These are phyloP conservation scores for Russula ochroleuca DNA, from an alignment of 768 basidiomycete species.

Conservation along the genomic window DNA sequence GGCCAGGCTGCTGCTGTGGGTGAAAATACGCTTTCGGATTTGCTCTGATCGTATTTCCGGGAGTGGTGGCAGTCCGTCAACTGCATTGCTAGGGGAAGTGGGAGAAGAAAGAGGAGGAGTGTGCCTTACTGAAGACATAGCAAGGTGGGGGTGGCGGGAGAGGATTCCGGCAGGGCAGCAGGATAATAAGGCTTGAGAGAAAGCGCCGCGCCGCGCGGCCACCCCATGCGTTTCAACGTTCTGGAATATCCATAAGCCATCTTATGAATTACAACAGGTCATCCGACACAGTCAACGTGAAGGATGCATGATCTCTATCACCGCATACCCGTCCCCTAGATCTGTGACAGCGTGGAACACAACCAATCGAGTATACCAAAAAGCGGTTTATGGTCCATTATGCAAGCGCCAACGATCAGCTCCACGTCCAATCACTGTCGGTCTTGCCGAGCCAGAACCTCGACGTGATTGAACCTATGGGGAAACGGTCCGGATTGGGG, in stretches of 20 bases:
- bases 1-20: background rate
- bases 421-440: background rate
- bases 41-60: background rate
- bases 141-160: background rate
- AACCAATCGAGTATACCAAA: background rate
- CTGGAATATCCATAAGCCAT: constrained; percentile 1
- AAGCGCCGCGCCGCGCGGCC: background rate
- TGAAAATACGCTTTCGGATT: constrained; percentile 1
- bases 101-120: background rate
- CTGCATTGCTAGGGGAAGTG: no score
- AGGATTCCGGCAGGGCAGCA: background rate
- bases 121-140: background rate
- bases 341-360: background rate
- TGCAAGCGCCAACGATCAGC: background rate
- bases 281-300: background rate
- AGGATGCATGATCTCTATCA: background rate
- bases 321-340: background rate
- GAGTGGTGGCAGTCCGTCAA: background rate
- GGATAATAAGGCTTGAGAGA: background rate
- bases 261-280: background rate
- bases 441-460: background rate
- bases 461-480: background rate
- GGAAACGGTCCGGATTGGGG: background rate
- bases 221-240: constrained; percentile 4
- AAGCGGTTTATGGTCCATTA: background rate